These are phyloP conservation scores for Naganishia cerealis DNA, from an alignment of 1,284 basidiomycete genomes.

Conservation along the genomic window DNA sequence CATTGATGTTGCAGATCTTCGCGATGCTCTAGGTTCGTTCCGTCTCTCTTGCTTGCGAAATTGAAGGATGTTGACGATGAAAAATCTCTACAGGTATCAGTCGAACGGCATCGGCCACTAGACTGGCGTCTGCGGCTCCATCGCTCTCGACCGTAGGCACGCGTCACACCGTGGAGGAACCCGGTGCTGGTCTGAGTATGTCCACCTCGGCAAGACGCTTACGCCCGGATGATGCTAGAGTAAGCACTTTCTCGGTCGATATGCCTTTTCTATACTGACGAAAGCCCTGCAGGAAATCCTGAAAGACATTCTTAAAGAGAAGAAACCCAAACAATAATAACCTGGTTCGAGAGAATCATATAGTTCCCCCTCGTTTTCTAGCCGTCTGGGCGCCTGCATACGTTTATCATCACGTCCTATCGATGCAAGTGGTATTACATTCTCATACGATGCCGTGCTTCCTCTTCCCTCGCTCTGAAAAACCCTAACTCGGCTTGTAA, in stretches of 20 bases:
- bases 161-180: constrained; percentile 35
- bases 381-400: background rate
- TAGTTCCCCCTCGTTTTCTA: background rate
- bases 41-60: background rate
- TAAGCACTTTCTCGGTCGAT: constrained; percentile 2
- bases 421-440: constrained; percentile 15
- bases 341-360: background rate
- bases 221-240: constrained; percentile 31
- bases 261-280: background rate
- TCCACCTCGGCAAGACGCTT: constrained; percentile 13
- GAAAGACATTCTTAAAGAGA: constrained; percentile 53
- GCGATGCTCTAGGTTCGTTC: constrained; percentile 68
- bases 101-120: constrained; percentile 15
- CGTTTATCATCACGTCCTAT: background rate
- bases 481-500: constrained; percentile 63
- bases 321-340: constrained; percentile 35
- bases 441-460: constrained; percentile 58
- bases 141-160: constrained; percentile 32
- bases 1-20: constrained; percentile 78
- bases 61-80: background rate
- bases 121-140: constrained; percentile 11
- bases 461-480: constrained; percentile 63
- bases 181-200: constrained; percentile 9
- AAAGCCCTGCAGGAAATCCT: constrained; percentile 45
- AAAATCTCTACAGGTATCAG: constrained; percentile 1